These are phyloP conservation scores for Hypoxylon subgilvum DNA, from an alignment of 495 filamentous ascomycete species.

Conservation along the genomic window DNA sequence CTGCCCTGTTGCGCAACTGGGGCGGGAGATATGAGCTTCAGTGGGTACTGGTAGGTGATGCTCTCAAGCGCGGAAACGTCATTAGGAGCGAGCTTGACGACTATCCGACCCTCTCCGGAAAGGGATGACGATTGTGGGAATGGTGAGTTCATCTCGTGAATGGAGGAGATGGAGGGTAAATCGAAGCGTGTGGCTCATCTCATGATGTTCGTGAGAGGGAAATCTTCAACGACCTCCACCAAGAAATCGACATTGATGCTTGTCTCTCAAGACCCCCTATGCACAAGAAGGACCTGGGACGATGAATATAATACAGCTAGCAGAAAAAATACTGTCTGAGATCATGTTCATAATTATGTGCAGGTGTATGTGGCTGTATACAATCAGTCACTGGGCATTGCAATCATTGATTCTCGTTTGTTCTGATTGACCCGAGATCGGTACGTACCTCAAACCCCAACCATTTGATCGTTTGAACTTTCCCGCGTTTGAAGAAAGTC, in stretches of 20 bases:
- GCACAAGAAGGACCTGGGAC: not conserved
- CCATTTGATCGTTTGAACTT: too few relatives aligned
- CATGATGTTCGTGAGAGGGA: conserved; percentile 2
- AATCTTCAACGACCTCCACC: not conserved
- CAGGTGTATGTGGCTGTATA: too few relatives aligned
- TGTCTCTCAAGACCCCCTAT: not conserved
- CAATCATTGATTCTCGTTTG: too few relatives aligned
- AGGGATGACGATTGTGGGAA: conserved; percentile 74
- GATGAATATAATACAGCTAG: too few relatives aligned
- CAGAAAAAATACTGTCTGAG: too few relatives aligned
- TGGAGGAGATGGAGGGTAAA: not conserved
- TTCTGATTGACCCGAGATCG: too few relatives aligned
- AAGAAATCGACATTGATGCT: conserved; percentile 22
- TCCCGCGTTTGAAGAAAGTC: not conserved
- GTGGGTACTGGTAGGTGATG: conserved; percentile 87
- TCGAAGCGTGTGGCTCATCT: not conserved
- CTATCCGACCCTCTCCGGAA: conserved; percentile 78
- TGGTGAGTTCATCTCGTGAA: conserved; percentile 53
- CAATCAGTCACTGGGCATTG: too few relatives aligned
- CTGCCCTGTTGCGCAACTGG: conserved; percentile 60
- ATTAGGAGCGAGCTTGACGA: conserved; percentile 74
- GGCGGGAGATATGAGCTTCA: conserved; percentile 83
- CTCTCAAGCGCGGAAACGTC: conserved; percentile 71
- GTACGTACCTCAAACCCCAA: too few relatives aligned
- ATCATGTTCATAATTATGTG: not conserved